These are phyloP conservation scores for Boletus vinaceobasis DNA, from an alignment of 768 basidiomycete genomes.

Conservation along the genomic window DNA sequence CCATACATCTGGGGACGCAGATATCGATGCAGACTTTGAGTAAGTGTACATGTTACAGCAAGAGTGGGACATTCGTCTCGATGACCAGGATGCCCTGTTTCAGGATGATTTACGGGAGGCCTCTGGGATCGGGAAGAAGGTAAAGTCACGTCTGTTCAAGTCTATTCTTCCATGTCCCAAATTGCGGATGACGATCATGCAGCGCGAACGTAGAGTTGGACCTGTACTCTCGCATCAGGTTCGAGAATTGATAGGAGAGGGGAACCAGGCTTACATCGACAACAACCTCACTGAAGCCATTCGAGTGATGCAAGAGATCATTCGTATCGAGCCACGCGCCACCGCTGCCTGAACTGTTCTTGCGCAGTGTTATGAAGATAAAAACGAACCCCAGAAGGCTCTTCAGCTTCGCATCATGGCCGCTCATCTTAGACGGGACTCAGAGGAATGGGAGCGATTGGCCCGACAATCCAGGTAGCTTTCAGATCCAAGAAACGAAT, in stretches of 20 bases:
- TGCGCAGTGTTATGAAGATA: slow-evolving; percentile 10
- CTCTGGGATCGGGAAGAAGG: slow-evolving; percentile 65
- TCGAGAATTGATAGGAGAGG: slow-evolving; percentile 58
- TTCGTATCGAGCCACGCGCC: slow-evolving; percentile 87
- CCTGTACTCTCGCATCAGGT: slow-evolving; percentile 6
- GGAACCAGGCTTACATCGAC: slow-evolving; percentile 83
- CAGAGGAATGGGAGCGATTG: slow-evolving; percentile 81
- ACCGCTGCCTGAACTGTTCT: slow-evolving; percentile 76
- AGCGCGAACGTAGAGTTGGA: slow-evolving; percentile 5
- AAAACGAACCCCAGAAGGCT: slow-evolving; percentile 8
- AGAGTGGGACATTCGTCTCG: slow-evolving; percentile 17
- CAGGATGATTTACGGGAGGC: slow-evolving; percentile 62
- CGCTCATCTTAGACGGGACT: slow-evolving; percentile 78
- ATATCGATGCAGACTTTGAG: slow-evolving; percentile 24
- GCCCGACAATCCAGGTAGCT: slow-evolving; percentile 68
- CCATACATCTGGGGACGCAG: slow-evolving; percentile 12
- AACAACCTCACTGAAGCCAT: slow-evolving; percentile 64
- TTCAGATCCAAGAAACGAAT: slow-evolving; percentile 42
- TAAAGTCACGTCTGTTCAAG: slow-evolving; percentile 11
- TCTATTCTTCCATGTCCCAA: neutral
- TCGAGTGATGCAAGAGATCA: slow-evolving; percentile 83
- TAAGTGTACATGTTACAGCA: slow-evolving; percentile 4
- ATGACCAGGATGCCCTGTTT: slow-evolving; percentile 65
- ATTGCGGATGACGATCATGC: neutral
- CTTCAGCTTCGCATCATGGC: slow-evolving; percentile 7